A percentile compares a stretch with the other conserved stretches of the same genome.
phyloP scores from a whole-genome alignment of 2,329 filamentous ascomycete genomes.

The Arthrinium puccinioides region DNA sequence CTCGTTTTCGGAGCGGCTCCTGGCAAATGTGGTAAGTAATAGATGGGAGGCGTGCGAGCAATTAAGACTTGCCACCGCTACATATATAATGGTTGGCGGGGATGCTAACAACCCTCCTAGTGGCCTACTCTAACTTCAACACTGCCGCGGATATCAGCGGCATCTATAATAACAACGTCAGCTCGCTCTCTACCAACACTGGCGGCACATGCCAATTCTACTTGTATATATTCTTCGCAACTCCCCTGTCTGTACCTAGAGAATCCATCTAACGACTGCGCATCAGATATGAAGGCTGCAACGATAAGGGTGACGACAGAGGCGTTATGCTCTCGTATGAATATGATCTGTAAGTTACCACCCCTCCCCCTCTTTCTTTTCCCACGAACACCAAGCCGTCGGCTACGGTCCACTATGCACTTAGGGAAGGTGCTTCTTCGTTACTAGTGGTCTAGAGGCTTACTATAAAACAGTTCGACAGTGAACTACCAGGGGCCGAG shows the following conservation, averaged over 20 bases:
- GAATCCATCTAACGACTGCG: too few relatives aligned
- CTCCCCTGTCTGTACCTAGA: too few relatives aligned
- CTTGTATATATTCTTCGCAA: too few relatives aligned
- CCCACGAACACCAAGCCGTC: too few relatives aligned
- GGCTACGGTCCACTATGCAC: too few relatives aligned
- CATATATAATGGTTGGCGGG: neutral
- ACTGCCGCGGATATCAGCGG: conserved; percentile 1
- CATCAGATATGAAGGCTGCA: neutral
- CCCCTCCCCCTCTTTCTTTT: too few relatives aligned
- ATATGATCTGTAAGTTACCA: neutral
- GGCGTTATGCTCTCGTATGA: neutral
- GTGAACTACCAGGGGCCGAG: too few relatives aligned
- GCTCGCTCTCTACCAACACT: conserved; percentile 1
- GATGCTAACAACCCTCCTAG: neutral
- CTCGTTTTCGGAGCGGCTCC: neutral
- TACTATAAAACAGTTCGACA: too few relatives aligned
- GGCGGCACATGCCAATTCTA: conserved; percentile 1
- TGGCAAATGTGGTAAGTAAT: neutral
- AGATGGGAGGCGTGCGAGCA: too few relatives aligned
- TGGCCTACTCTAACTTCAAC: neutral
- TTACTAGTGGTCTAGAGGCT: too few relatives aligned
- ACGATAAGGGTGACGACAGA: neutral
- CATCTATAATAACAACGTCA: neutral
- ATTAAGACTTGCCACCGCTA: too few relatives aligned
- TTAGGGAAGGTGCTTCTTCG: too few relatives aligned